Percentiles rank a stretch among this genome's conserved stretches.
Evolutionary conservation across 768 basidiomycete species (phyloP).

Genomic region (Agrocybe praecox): DNA sequence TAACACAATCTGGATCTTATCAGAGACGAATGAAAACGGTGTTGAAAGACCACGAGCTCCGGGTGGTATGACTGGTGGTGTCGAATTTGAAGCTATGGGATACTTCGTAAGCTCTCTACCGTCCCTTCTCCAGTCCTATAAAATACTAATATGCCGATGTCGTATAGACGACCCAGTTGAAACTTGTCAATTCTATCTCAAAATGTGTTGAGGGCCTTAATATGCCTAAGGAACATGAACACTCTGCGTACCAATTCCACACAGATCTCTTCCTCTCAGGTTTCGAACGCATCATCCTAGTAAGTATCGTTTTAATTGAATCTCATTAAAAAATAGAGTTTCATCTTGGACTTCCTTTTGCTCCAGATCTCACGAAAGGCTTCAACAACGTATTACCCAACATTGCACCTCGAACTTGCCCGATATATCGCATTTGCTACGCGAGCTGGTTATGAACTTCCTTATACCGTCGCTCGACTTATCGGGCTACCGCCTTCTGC

Average conservation of each 20-base stretch:
- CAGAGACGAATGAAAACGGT: constrained; percentile 79
- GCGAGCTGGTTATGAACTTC: constrained; percentile 73
- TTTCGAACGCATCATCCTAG: constrained; percentile 87
- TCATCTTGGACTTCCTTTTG: neutral
- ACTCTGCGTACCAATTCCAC: constrained; percentile 84
- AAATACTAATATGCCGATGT: neutral
- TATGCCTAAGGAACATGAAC: constrained; percentile 66
- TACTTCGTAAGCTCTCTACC: constrained; percentile 74
- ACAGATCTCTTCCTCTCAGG: constrained; percentile 88
- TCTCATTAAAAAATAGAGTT: neutral
- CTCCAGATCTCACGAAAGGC: constrained; percentile 90
- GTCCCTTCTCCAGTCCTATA: neutral
- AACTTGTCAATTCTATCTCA: constrained; percentile 81
- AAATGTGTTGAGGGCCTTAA: constrained; percentile 65
- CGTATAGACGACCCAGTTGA: constrained; percentile 82
- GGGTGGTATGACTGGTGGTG: constrained; percentile 97
- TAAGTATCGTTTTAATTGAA: constrained; percentile 38
- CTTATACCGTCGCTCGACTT: constrained; percentile 78
- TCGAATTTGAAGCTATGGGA: constrained; percentile 96
- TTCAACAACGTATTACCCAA: constrained; percentile 92
- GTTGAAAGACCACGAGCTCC: constrained; percentile 94
- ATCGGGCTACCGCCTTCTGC: constrained; percentile 76
- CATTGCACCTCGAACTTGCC: constrained; percentile 90
- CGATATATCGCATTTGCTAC: constrained; percentile 76
- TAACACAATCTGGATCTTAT: constrained; percentile 87